Percentiles rank a stretch among this genome's conserved stretches.
phyloP scores from a whole-genome alignment of 768 basidiomycete genomes.

The Pulveroboletus ravenelii region DNA sequence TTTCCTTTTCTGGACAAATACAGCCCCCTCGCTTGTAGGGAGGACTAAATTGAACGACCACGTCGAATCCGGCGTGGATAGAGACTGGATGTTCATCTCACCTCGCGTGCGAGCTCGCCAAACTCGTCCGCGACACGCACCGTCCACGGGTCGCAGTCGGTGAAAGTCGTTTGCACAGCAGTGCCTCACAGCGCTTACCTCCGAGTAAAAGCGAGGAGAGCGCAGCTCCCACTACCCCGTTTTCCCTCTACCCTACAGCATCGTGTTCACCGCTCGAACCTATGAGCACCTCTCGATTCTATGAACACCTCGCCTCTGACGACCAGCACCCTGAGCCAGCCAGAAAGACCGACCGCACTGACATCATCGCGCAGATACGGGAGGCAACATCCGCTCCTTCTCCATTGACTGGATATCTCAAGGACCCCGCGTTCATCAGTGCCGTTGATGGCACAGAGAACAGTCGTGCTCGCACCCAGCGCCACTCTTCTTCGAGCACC shows the following conservation, averaged over 20 bases:
- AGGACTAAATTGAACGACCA: too few relatives aligned
- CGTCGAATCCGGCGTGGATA: not conserved
- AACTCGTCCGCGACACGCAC: conserved; percentile 13
- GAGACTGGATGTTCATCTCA: not conserved
- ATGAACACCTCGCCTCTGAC: conserved; percentile 28
- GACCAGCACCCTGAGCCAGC: conserved; percentile 9
- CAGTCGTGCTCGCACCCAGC: conserved; percentile 28
- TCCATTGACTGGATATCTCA: conserved; percentile 41
- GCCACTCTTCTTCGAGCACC: conserved; percentile 35
- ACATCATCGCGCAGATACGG: conserved; percentile 38
- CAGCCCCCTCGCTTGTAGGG: not conserved
- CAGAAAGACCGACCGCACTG: conserved; percentile 16
- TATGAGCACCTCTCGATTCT: conserved; percentile 29
- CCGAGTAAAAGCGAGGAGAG: conserved; percentile 7
- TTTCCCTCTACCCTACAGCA: conserved; percentile 7
- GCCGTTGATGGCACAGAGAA: conserved; percentile 30
- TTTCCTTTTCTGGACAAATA: not conserved
- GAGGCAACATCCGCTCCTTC: conserved; percentile 44
- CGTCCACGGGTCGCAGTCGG: conserved; percentile 14
- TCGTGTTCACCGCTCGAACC: conserved; percentile 6
- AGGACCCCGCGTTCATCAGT: conserved; percentile 38
- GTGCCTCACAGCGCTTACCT: conserved; percentile 7
- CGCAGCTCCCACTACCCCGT: conserved; percentile 4
- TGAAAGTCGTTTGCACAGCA: conserved; percentile 3
- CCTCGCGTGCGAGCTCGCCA: not conserved